A percentile compares a stretch with the other conserved stretches of the same genome.
phyloP scores from a whole-genome alignment of 495 filamentous ascomycete species.

The Aspergillus baeticus region DNA sequence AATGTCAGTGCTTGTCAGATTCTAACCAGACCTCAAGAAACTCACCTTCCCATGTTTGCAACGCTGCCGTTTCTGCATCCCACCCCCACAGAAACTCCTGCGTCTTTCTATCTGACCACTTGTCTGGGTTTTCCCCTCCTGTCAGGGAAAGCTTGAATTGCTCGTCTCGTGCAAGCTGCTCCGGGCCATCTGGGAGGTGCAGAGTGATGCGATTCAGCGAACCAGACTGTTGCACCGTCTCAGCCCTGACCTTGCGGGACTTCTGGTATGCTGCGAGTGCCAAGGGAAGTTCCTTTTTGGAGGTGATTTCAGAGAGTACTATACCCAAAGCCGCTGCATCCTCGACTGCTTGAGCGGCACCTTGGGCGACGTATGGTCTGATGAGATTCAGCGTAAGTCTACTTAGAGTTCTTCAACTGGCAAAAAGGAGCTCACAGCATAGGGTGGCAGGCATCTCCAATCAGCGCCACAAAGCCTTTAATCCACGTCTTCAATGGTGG shows the following conservation, averaged over 20 bases:
- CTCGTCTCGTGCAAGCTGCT: conserved; percentile 50
- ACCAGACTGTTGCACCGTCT: conserved; percentile 50
- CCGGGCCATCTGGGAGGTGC: conserved; percentile 53
- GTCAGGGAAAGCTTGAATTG: conserved; percentile 36
- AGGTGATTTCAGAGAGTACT: conserved; percentile 41
- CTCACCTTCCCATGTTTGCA: conserved; percentile 41
- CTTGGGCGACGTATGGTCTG: conserved; percentile 49
- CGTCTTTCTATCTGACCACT: conserved; percentile 50
- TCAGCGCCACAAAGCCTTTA: conserved; percentile 55
- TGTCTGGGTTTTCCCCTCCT: conserved; percentile 41
- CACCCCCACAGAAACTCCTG: conserved; percentile 48
- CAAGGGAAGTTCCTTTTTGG: conserved; percentile 35
- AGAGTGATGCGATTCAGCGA: conserved; percentile 49
- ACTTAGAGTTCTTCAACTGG: neutral
- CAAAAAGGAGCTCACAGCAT: conserved; percentile 45
- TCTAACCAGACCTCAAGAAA: neutral
- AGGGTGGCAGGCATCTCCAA: conserved; percentile 70
- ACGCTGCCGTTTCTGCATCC: conserved; percentile 45
- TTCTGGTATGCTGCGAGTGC: conserved; percentile 48
- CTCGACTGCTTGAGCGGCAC: conserved; percentile 53
- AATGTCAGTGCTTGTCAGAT: neutral
- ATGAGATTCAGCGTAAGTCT: neutral
- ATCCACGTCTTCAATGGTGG: conserved; percentile 56
- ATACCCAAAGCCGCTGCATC: conserved; percentile 54
- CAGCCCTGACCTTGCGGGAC: conserved; percentile 50